phyloP scores from a whole-genome alignment of 805 yeast species.

The Teunomyces kruisii region DNA sequence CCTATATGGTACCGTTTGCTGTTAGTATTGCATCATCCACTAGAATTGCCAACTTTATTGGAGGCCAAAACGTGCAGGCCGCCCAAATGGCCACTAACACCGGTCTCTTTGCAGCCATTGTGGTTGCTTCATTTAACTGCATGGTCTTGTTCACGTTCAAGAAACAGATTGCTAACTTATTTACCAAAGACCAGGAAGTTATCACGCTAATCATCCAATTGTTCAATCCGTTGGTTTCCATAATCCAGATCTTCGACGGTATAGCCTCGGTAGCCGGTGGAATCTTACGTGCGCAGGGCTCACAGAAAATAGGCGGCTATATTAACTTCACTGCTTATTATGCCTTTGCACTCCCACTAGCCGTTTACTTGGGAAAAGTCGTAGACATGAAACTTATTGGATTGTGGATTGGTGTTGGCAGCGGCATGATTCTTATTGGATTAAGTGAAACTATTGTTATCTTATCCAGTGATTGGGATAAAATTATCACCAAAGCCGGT shows the following conservation, averaged over 20 bases:
- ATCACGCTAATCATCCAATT: slow-evolving; percentile 48
- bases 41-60: slow-evolving; percentile 45
- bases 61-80: slow-evolving; percentile 39
- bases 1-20: slow-evolving; percentile 48
- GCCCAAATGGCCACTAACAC: slow-evolving; percentile 36
- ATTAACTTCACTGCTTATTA: slow-evolving; percentile 73
- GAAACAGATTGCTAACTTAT: slow-evolving; percentile 51
- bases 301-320: slow-evolving; percentile 70
- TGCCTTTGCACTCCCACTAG: slow-evolving; percentile 66
- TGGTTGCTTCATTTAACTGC: slow-evolving; percentile 39
- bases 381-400: slow-evolving; percentile 54
- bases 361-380: slow-evolving; percentile 51
- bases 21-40: slow-evolving; percentile 46
- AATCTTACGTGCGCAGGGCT: slow-evolving; percentile 71
- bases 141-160: slow-evolving; percentile 47
- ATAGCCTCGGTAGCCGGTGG: slow-evolving; percentile 72
- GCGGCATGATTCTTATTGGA: slow-evolving; percentile 60
- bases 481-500: slow-evolving; percentile 38
- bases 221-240: slow-evolving; percentile 60
- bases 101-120: slow-evolving; percentile 30
- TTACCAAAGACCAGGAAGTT: slow-evolving; percentile 64
- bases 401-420: slow-evolving; percentile 72
- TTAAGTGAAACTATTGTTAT: slow-evolving; percentile 48
- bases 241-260: slow-evolving; percentile 69
- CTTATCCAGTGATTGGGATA: slow-evolving; percentile 52